Evolutionary conservation across 495 filamentous ascomycete species (phyloP).

Genomic region (Penicillium dipodomyicola): DNA sequence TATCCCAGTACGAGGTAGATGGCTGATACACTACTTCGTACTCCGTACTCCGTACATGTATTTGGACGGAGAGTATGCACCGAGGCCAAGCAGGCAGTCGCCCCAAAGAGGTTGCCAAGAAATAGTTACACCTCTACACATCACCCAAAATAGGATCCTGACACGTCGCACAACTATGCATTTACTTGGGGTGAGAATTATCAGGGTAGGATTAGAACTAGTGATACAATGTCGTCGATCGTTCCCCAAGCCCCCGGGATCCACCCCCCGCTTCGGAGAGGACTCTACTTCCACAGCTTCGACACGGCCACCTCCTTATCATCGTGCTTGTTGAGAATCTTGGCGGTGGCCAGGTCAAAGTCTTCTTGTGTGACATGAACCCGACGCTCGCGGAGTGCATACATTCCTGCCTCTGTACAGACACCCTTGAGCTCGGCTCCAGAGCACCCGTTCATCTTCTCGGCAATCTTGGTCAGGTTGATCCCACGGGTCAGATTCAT

Average conservation of each 20-base stretch:
- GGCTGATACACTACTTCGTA: background rate
- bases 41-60: background rate
- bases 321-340: conserved; percentile 99
- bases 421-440: conserved; percentile 97
- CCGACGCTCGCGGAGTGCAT: conserved; percentile 86
- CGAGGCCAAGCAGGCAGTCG: background rate
- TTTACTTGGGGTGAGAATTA: conserved; percentile 10
- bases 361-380: conserved; percentile 99
- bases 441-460: conserved; percentile 99
- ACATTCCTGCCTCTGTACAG: conserved; percentile 97
- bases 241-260: background rate
- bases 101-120: background rate
- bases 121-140: background rate
- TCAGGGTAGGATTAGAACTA: conserved; percentile 27
- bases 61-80: background rate
- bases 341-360: conserved; percentile 97
- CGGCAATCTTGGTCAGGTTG: conserved; percentile 96
- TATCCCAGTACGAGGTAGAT: background rate
- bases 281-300: conserved; percentile 84
- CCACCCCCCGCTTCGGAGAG: conserved; percentile 2
- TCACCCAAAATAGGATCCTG: background rate
- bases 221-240: conserved; percentile 29
- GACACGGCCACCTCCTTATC: conserved; percentile 91
- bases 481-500: conserved; percentile 99
- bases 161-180: conserved; percentile 14